Evolutionary conservation across 1,284 basidiomycete genomes (phyloP), one percentile per base, ranked within the genome.

Genomic region (Ceratobasidium sp.): DNA sequence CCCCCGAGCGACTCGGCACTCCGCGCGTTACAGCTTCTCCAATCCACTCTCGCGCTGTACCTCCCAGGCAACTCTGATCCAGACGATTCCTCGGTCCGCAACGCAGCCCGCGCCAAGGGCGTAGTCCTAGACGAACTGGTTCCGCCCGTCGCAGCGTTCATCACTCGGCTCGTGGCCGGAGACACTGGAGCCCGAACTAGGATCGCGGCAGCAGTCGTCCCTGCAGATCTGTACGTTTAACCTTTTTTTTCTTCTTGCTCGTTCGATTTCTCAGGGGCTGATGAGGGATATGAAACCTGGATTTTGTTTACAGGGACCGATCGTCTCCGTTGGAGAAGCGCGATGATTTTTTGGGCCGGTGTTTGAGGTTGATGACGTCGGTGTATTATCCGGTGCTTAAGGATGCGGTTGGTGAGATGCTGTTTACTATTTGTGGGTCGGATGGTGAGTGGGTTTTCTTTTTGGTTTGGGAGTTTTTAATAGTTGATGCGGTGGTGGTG

Each of bases 331-430:
- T 97, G 26, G 95, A 97, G 83, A 85, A 87, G 44, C 90, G 95
- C 0, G 80, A 90, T 15, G 92, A 94, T 82, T 84, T 94, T 18
- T 86, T 97, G 0, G 97, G 97, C 0, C 88, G 93, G 66, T 91
- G 94, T 82, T 84, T 98, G 33, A 89, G 96, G n/a, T 86, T 97
- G 20, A 87, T 97, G 80, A 86, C 89, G 10, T 91, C 91, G 79
- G 90, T 96, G 0, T 91, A 93, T 81, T 91, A 97, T 83, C 84
- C 86, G 6, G 88, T 91, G 70, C 86, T 94, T 80, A 94, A 95
- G 82, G 91, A 91, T 80, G 87, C 92, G 1, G 89, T 92, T 3
- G 95, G 96, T n/a, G 96, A 97, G 86, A 88, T 97, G 87, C 85
- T 98, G 56, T 98, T 90, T 84, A 90, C 92, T 0, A 87, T 95